Conservation (phyloP, 495 filamentous ascomycete species). For the Lasiosphaeria hispida region DNA sequence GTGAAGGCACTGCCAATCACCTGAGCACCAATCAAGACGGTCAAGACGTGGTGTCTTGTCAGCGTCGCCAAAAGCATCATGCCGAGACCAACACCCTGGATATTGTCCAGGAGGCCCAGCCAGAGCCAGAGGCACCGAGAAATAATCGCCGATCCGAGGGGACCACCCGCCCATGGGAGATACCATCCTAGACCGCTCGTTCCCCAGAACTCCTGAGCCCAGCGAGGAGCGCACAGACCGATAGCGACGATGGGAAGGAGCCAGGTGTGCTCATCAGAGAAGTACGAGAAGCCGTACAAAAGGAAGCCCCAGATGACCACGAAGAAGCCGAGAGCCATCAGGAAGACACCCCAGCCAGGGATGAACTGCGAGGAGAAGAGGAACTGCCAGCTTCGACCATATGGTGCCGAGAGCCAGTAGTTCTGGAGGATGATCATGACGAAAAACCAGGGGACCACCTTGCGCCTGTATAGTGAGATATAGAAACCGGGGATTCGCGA, state of each 20-base stretch:
- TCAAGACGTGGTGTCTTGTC: constrained; percentile 57
- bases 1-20: constrained; percentile 55
- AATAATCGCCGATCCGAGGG: constrained; percentile 45
- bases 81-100: constrained; percentile 58
- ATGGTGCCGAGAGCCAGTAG: constrained; percentile 57
- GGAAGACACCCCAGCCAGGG: constrained; percentile 48
- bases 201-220: constrained; percentile 63
- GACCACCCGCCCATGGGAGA: constrained; percentile 54
- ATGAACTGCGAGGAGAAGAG: constrained; percentile 51
- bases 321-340: constrained; percentile 58
- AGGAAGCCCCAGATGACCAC: constrained; percentile 51
- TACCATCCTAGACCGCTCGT: constrained; percentile 53
- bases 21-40: constrained; percentile 55
- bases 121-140: constrained; percentile 59
- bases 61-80: constrained; percentile 61
- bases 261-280: constrained; percentile 57
- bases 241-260: constrained; percentile 63
- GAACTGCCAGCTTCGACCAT: constrained; percentile 62
- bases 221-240: constrained; percentile 50
- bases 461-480: constrained; percentile 53
- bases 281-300: constrained; percentile 44
- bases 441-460: constrained; percentile 59
- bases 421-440: constrained; percentile 62
- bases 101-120: constrained; percentile 59
- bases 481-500: constrained; percentile 63